Evolutionary conservation across 805 yeast species (phyloP).

Genomic region (Zygosaccharomyces bisporus): DNA sequence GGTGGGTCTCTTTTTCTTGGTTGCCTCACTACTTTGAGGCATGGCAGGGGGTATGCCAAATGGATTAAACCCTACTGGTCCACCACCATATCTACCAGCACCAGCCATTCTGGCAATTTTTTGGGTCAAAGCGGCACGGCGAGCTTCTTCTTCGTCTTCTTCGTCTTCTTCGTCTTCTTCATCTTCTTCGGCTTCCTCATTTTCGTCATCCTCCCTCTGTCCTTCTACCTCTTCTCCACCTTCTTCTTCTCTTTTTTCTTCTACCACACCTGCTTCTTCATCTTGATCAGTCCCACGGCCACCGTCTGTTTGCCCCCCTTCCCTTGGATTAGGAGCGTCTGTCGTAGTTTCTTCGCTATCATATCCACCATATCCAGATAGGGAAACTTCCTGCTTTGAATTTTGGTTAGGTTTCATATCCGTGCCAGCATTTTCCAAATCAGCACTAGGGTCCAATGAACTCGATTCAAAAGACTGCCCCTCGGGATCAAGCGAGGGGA

Average conservation of each 20-base stretch:
- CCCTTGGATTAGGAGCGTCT: not conserved
- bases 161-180: conserved; percentile 48
- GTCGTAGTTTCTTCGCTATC: conserved; percentile 28
- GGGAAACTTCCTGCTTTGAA: not conserved
- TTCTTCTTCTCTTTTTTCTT: not conserved
- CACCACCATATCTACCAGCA: conserved; percentile 71
- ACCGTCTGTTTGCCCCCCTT: no score
- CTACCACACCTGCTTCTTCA: not conserved
- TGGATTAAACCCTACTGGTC: conserved; percentile 42
- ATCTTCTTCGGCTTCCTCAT: conserved; percentile 35
- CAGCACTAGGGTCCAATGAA: not conserved
- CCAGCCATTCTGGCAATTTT: conserved; percentile 97
- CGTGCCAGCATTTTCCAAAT: not conserved
- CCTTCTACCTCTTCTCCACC: not conserved
- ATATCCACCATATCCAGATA: conserved; percentile 16
- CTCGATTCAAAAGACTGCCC: not conserved
- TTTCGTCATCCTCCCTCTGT: not conserved
- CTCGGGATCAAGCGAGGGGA: not conserved
- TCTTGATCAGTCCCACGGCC: no score
- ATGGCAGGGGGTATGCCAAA: conserved; percentile 37
- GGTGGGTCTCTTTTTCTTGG: conserved; percentile 28
- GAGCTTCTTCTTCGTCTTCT: conserved; percentile 71
- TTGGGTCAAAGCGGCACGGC: conserved; percentile 74
- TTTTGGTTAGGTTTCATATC: not conserved
- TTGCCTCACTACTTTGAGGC: conserved; percentile 20